A percentile compares a stretch with the other conserved stretches of the same genome.
Evolutionary conservation across 345 rosid genomes (phyloP).

Genomic region (Citrus mangshanensis): DNA sequence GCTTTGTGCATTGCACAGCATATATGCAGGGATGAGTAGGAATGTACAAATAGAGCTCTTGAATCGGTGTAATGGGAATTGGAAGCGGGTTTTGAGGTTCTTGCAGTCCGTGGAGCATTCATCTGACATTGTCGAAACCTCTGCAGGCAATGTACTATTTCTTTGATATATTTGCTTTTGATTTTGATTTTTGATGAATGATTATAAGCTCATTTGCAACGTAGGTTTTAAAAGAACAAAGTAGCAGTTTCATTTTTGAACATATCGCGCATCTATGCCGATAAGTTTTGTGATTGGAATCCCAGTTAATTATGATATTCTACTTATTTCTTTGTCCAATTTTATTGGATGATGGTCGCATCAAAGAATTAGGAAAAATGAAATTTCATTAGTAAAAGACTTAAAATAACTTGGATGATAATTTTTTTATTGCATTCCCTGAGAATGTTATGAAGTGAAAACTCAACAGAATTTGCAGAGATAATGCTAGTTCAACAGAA

Average conservation of each 20-base stretch:
- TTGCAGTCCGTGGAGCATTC: constrained; percentile 80
- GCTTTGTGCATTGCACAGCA: constrained; percentile 53
- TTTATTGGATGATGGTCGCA: neutral
- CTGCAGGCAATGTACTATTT: constrained; percentile 87
- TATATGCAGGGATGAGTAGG: constrained; percentile 53
- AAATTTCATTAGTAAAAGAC: neutral
- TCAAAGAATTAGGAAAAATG: neutral
- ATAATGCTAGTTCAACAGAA: neutral
- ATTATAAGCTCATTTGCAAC: neutral
- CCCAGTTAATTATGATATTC: neutral
- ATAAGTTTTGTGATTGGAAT: neutral
- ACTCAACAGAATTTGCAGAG: neutral
- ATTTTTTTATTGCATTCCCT: neutral
- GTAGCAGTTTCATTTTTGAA: neutral
- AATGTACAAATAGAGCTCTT: constrained; percentile 53
- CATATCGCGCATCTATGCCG: neutral
- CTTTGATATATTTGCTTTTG: constrained; percentile 19
- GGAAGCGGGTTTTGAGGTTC: constrained; percentile 90
- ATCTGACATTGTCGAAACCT: constrained; percentile 68
- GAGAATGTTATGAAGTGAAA: neutral
- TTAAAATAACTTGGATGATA: neutral
- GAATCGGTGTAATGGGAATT: constrained; percentile 76
- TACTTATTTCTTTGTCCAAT: neutral
- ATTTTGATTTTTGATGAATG: neutral
- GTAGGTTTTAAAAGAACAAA: neutral